A percentile compares a stretch with the other conserved stretches of the same genome.
Conservation (phyloP, 2,329 filamentous ascomycete species). For the Claviceps maximensis region DNA sequence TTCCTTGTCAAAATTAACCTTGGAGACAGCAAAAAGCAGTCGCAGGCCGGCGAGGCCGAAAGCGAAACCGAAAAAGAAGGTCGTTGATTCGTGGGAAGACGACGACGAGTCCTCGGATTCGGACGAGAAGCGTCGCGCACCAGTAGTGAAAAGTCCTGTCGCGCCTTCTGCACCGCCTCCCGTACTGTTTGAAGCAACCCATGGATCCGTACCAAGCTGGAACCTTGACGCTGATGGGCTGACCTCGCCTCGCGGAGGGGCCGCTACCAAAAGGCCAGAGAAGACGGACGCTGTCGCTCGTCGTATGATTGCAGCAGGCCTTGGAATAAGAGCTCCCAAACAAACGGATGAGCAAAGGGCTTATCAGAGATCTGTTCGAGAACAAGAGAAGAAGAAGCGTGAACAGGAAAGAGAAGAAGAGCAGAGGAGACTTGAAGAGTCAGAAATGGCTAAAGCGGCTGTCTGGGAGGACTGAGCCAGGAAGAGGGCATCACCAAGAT, state of each 20-base stretch:
- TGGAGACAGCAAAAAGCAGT: constrained; percentile 12
- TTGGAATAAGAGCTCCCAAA: constrained; percentile 69
- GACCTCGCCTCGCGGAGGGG: constrained; percentile 9
- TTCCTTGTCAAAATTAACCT: constrained; percentile 19
- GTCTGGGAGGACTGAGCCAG: constrained; percentile 61
- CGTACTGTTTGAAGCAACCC: constrained; percentile 46
- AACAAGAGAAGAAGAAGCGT: constrained; percentile 68
- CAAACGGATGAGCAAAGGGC: constrained; percentile 79
- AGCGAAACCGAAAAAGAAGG: constrained; percentile 16
- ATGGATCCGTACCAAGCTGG: constrained; percentile 5
- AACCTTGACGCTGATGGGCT: neutral
- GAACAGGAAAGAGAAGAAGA: constrained; percentile 60
- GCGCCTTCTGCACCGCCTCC: constrained; percentile 44
- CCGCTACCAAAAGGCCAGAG: constrained; percentile 46
- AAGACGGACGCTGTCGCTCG: constrained; percentile 89
- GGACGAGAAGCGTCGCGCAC: constrained; percentile 10
- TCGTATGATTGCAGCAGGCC: constrained; percentile 75
- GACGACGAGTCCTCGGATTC: constrained; percentile 38
- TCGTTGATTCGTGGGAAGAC: constrained; percentile 39
- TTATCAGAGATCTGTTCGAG: constrained; percentile 69
- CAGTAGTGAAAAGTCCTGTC: constrained; percentile 30
- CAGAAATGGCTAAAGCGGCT: constrained; percentile 66
- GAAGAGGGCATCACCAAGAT: neutral
- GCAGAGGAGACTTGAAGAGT: constrained; percentile 45
- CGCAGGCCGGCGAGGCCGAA: constrained; percentile 1